phyloP scores from a whole-genome alignment of 2,329 filamentous ascomycete genomes.

The Cytospora piceae region DNA sequence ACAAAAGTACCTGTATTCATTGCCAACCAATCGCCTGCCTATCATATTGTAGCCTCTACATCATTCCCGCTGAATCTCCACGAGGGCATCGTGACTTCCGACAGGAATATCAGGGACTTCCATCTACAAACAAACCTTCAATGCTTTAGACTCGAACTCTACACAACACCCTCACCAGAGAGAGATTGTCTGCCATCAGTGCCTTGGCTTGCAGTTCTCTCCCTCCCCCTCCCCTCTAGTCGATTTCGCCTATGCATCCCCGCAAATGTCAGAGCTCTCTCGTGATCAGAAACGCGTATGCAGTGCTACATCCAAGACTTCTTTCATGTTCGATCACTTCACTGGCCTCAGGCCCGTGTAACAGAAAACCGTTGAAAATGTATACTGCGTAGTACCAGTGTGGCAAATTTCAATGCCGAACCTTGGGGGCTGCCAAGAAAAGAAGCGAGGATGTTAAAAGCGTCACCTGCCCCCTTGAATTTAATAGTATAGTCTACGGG shows the following conservation, averaged over 20 bases:
- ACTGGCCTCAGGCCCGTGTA: neutral
- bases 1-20: neutral
- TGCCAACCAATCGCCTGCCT: neutral
- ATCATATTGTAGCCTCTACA: too few species aligned
- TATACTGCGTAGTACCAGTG: neutral
- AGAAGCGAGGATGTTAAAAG: neutral
- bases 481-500: too few species aligned
- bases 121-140: too few species aligned
- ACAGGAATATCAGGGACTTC: slow-evolving; percentile 17
- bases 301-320: neutral
- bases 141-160: too few species aligned
- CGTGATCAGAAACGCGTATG: neutral
- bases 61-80: neutral
- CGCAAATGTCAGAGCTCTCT: neutral
- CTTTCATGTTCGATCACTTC: neutral
- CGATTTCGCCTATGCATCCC: neutral
- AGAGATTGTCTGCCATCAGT: neutral
- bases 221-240: neutral
- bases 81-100: slow-evolving; percentile 6
- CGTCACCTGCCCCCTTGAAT: neutral
- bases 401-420: neutral
- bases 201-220: neutral
- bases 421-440: neutral
- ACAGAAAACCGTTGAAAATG: neutral
- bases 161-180: neutral